Evolutionary conservation across 176 grass and related monocot genomes (phyloP).

Genomic region (Rhipidocladum racemiflorum): DNA sequence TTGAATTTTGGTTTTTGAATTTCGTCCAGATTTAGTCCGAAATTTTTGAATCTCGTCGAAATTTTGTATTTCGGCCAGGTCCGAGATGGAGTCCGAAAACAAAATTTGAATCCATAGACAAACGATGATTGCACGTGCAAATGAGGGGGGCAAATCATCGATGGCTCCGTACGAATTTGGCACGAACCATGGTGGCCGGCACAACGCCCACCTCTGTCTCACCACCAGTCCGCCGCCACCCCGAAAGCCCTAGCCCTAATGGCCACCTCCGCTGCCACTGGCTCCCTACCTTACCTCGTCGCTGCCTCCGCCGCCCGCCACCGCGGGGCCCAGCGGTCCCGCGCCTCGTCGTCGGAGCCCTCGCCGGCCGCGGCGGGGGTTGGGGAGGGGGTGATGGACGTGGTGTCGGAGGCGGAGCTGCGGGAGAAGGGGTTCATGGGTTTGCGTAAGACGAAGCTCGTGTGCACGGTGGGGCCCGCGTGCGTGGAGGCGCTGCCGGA

Average conservation of each 20-base stretch:
- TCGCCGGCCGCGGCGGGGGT: not conserved
- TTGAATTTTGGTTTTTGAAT: too few relatives aligned
- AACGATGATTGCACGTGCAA: too few relatives aligned
- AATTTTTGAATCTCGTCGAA: too few relatives aligned
- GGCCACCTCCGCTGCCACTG: not conserved
- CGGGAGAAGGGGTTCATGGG: conserved; percentile 73
- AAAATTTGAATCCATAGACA: too few relatives aligned
- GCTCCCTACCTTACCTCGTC: not conserved
- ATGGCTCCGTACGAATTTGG: too few relatives aligned
- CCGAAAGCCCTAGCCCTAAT: conserved; percentile 4
- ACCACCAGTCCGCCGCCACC: not conserved
- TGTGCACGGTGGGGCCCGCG: conserved; percentile 65
- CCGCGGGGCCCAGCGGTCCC: not conserved
- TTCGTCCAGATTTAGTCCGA: too few relatives aligned
- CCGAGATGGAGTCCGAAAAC: too few relatives aligned
- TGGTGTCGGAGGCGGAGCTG: conserved; percentile 65
- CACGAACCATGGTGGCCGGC: too few relatives aligned
- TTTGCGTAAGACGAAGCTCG: conserved; percentile 60
- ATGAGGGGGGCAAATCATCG: too few relatives aligned
- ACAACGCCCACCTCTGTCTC: not conserved
- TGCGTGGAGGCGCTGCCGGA: conserved; percentile 47
- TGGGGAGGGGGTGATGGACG: conserved; percentile 39
- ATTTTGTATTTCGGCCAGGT: too few relatives aligned
- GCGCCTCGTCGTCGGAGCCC: not conserved
- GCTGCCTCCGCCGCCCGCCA: not conserved